A percentile compares a stretch with the other conserved stretches of the same genome.
Conservation (phyloP, 2,329 filamentous ascomycete genomes). For the Cyanodermella asteris region DNA sequence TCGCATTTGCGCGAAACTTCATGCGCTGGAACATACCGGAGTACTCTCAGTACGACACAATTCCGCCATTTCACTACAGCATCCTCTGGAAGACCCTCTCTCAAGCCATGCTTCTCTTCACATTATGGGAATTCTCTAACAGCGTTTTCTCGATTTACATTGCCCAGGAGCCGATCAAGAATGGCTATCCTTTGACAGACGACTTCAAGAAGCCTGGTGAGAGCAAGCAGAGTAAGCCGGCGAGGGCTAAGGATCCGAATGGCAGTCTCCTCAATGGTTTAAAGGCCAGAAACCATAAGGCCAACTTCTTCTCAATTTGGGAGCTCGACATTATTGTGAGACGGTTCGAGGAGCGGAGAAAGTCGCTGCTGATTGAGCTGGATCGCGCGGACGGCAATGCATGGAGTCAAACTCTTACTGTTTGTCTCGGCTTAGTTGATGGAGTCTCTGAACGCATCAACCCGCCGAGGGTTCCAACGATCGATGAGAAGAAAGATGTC, state of each 20-base stretch:
- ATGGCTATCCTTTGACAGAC: slow-evolving; percentile 58
- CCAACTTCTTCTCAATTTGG: slow-evolving; percentile 76
- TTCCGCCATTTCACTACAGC: slow-evolving; percentile 34
- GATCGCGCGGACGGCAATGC: slow-evolving; percentile 59
- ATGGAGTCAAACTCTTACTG: slow-evolving; percentile 55
- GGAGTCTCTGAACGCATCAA: slow-evolving; percentile 45
- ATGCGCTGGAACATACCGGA: slow-evolving; percentile 56
- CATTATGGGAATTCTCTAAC: slow-evolving; percentile 61
- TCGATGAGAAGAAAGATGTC: slow-evolving; percentile 14
- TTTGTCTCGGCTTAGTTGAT: slow-evolving; percentile 49
- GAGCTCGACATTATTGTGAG: slow-evolving; percentile 64
- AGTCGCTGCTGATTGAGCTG: slow-evolving; percentile 68
- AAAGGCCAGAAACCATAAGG: slow-evolving; percentile 58
- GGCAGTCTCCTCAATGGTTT: slow-evolving; percentile 69
- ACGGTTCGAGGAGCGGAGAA: slow-evolving; percentile 51
- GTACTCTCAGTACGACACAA: slow-evolving; percentile 35
- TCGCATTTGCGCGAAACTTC: slow-evolving; percentile 49
- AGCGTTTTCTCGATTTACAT: slow-evolving; percentile 61
- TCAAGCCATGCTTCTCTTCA: slow-evolving; percentile 43
- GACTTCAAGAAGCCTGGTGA: too few relatives aligned
- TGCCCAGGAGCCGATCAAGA: slow-evolving; percentile 61
- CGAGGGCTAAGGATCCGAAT: too few relatives aligned
- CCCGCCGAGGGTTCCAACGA: slow-evolving; percentile 14
- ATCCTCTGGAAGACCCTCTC: slow-evolving; percentile 34
- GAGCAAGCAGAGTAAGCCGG: too few relatives aligned